phyloP scores from a whole-genome alignment of 176 grass and related monocot species.

The maize (Zea mays) region Zm-B73-REFERENCE-NAM-5.0 NC_050096.1:196542501-196543000 shows the following conservation, averaged over 20 bases:
- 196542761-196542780: constrained; percentile 85
- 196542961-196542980: constrained; percentile 83
- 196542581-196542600: constrained; percentile 79
- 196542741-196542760: constrained; percentile 81
- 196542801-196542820: constrained; percentile 64
- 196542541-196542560: constrained; percentile 73
- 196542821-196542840: constrained; percentile 72
- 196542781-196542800: constrained; percentile 78
- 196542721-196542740: constrained; percentile 62
- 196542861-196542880: constrained; percentile 62
- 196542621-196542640: constrained; percentile 48
- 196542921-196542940: constrained; percentile 80
- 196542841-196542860: constrained; percentile 55
- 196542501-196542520: too few relatives aligned
- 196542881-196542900: constrained; percentile 82
- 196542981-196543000: constrained; percentile 91
- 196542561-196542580: constrained; percentile 69
- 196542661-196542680: background rate
- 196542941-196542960: constrained; percentile 83
- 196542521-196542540: constrained; percentile 39
- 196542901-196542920: constrained; percentile 72
- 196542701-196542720: constrained; percentile 74
- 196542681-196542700: constrained; percentile 24
- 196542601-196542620: constrained; percentile 81
- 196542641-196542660: background rate